Evolutionary conservation across 2,329 filamentous ascomycete genomes (phyloP), one percentile per base, ranked within the genome.

Genomic region (Colletotrichum lupini): DNA sequence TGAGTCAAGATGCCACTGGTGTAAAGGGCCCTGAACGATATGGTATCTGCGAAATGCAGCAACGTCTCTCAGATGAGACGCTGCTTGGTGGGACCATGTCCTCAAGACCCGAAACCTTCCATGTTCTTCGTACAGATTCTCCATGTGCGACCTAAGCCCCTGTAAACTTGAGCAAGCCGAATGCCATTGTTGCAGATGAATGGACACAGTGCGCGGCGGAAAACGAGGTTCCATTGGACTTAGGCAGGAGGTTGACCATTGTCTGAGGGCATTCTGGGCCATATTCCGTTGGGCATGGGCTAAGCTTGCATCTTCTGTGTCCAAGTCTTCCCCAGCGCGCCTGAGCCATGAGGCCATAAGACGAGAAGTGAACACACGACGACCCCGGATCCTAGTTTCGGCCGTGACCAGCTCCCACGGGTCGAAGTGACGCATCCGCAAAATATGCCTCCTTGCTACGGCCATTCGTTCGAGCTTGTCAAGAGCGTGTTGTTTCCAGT

Each of bases 391-490:
- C 35, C 67, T 70, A 5, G 55, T 37, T 11, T 75, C 73, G 42
- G 63, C 66, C n/a, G 76, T 74, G 35, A 75, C 56, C 6, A 75
- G 58, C 8, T 73, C 75, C 77, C 77, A 78, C 14, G 72, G 64
- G 55, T 76, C 74, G 58, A 78, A 78, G 55, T 78, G 74, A 12
- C 84, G 83, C 71, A 84, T 90, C 68, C 92, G 87, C 67, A 97
- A 83, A 73, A 95, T 90, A 79, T 94, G 93, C 74, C 90, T 87
- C 74, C 93, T 88, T 24, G 93, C 94, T 55, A 91, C 86, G 5
- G 89, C 90, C 4, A 93, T 94, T 53, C 90, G 88, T 74, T 91
- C 87, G 19, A 91, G 85, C 77, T 94, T 90, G 16, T 93, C 90
- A 6, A 87, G 87, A 12, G 93, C 88, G 63, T 88, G 85, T 67